phyloP scores from a whole-genome alignment of 1,284 basidiomycete genomes.

The Farysia itapuensis region DNA sequence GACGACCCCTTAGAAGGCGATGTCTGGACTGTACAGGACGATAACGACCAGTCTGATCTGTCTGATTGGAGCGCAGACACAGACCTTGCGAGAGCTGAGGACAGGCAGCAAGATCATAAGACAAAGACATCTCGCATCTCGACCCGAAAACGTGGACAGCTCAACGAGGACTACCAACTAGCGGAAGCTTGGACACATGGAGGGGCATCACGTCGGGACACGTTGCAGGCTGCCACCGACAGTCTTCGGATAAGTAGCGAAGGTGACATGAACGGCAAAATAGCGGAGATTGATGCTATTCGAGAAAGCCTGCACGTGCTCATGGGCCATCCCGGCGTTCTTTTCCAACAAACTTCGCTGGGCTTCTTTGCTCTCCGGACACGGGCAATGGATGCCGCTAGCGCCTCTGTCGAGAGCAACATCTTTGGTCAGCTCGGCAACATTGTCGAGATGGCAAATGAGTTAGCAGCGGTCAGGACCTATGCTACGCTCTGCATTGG shows the following conservation, averaged over 20 bases:
- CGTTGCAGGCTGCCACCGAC: not conserved
- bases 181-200: not conserved
- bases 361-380: not conserved
- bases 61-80: conserved; percentile 28
- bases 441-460: conserved; percentile 3
- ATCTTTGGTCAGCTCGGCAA: conserved; percentile 11
- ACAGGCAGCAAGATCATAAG: not conserved
- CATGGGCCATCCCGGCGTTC: conserved; percentile 6
- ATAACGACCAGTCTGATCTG: conserved; percentile 12
- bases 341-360: conserved; percentile 2
- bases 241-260: not conserved
- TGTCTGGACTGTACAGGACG: conserved; percentile 6
- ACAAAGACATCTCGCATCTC: not conserved
- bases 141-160: not conserved
- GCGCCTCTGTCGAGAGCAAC: not conserved
- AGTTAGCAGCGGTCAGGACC: conserved; percentile 3
- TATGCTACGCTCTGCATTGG: conserved; percentile 6
- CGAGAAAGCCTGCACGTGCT: conserved; percentile 17
- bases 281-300: conserved; percentile 17
- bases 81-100: conserved; percentile 1
- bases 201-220: not conserved
- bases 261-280: not conserved
- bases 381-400: not conserved
- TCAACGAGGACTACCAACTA: not conserved
- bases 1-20: conserved; percentile 27